Conservation (phyloP, 768 basidiomycete species). For the Rhodotorula kratochvilovae region DNA sequence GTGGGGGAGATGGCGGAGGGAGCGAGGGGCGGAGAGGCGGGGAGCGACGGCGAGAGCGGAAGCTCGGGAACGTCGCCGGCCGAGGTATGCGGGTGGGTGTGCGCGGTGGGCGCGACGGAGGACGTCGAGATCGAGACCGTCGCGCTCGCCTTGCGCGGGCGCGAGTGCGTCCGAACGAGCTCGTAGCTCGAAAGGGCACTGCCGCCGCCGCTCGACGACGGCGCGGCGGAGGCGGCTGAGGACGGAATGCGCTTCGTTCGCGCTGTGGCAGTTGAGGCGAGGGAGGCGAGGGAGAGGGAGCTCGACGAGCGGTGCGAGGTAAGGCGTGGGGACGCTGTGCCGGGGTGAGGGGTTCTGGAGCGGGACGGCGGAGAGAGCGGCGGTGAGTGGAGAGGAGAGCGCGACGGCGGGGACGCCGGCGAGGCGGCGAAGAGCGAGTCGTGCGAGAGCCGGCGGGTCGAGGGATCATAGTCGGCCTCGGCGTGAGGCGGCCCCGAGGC, state of each 20-base stretch:
- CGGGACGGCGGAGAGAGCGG: neutral
- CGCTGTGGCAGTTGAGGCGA: neutral
- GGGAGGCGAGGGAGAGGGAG: constrained; percentile 8
- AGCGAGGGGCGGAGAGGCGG: neutral
- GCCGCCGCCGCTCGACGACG: neutral
- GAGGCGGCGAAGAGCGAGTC: neutral
- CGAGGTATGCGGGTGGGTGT: neutral
- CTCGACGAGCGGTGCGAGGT: neutral
- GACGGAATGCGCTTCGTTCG: neutral
- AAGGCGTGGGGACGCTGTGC: neutral
- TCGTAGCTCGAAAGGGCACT: neutral
- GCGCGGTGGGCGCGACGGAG: constrained; percentile 9
- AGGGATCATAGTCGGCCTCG: neutral
- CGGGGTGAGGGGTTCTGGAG: neutral
- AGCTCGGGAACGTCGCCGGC: neutral
- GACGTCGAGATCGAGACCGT: constrained; percentile 37
- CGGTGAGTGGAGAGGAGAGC: constrained; percentile 8
- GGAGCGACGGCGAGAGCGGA: neutral
- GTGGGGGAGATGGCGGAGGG: neutral
- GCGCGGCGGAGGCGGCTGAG: neutral
- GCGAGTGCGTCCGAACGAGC: constrained; percentile 6
- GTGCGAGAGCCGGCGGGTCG: neutral
- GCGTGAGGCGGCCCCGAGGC: neutral
- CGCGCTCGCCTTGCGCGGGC: constrained; percentile 38
- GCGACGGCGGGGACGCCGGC: neutral